Percentiles rank a stretch among this genome's conserved stretches.
phyloP scores from a whole-genome alignment of 352 stramenopile species.

The Phytopythium vexans region DNA sequence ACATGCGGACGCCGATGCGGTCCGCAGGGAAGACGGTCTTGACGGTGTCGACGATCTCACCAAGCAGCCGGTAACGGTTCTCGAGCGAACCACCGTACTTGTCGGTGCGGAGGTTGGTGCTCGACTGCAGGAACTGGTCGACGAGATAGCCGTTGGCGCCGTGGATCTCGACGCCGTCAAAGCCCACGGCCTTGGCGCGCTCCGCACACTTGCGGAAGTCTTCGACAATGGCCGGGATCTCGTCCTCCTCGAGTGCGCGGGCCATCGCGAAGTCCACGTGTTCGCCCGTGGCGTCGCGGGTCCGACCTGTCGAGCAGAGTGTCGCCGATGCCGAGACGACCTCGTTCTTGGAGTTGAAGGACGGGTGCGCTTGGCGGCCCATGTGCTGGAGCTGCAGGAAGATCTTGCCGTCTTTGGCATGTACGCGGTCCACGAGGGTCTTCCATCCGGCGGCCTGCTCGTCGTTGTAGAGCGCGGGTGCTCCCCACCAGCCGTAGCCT shows the following conservation, averaged over 20 bases:
- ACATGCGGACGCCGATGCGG: conserved; percentile 14
- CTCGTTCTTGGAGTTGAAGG: conserved; percentile 16
- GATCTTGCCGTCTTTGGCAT: no score
- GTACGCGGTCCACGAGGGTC: no score
- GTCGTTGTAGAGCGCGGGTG: no score
- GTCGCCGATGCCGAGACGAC: no score
- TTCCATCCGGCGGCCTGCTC: no score
- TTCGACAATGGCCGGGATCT: conserved; percentile 48
- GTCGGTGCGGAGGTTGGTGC: conserved; percentile 71
- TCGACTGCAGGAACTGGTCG: conserved; percentile 79
- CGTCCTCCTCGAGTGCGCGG: conserved; percentile 13
- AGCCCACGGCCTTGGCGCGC: conserved; percentile 72
- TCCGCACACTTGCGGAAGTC: conserved; percentile 62
- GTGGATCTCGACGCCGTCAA: conserved; percentile 55
- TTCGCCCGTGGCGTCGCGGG: conserved; percentile 15
- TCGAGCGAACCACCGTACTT: conserved; percentile 78
- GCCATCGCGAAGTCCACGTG: conserved; percentile 3
- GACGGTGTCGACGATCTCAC: conserved; percentile 55
- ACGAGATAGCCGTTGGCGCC: conserved; percentile 88
- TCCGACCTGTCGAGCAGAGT: conserved; percentile 9
- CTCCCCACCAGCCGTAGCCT: conserved; percentile 11
- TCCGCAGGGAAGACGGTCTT: conserved; percentile 8
- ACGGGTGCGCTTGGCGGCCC: conserved; percentile 43
- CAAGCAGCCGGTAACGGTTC: conserved; percentile 66
- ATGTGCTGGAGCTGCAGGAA: conserved; percentile 81